These are phyloP conservation scores for Candida morakotiae DNA, from an alignment of 805 yeast species.

Conservation along the genomic window DNA sequence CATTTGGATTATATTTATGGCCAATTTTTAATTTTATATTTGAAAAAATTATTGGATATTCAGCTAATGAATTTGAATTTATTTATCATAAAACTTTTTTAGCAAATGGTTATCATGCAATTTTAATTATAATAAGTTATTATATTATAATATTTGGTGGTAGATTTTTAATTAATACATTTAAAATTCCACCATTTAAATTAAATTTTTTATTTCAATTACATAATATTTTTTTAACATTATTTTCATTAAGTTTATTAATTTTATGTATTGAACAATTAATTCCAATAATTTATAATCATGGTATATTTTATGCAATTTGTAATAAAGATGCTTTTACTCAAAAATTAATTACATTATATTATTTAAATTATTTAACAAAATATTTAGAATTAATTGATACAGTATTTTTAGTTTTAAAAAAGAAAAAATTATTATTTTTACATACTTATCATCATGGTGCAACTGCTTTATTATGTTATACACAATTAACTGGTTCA, in stretches of 20 bases:
- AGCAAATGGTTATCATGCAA: constrained; percentile 57
- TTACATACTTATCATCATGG: constrained; percentile 98
- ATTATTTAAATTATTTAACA: constrained; percentile 88
- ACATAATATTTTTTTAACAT: constrained; percentile 76
- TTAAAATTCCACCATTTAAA: constrained; percentile 61
- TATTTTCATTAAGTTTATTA: constrained; percentile 61
- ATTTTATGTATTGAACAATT: constrained; percentile 79
- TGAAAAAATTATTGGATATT: constrained; percentile 44
- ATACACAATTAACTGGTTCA: constrained; percentile 84
- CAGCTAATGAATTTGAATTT: constrained; percentile 67
- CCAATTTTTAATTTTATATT: constrained; percentile 55
- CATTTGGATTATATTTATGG: constrained; percentile 64
- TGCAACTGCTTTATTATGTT: constrained; percentile 92
- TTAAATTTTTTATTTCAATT: constrained; percentile 75
- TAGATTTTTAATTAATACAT: constrained; percentile 51
- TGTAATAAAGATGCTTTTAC: constrained; percentile 80
- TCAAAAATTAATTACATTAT: constrained; percentile 73
- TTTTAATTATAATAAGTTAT: constrained; percentile 39
- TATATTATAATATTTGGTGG: constrained; percentile 61
- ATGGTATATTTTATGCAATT: constrained; percentile 82
- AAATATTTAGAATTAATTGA: constrained; percentile 87
- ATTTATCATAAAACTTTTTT: constrained; percentile 62
- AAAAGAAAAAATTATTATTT: constrained; percentile 87
- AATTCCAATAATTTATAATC: constrained; percentile 65
- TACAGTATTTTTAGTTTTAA: constrained; percentile 85